These are phyloP conservation scores for Alternaria panax DNA, from an alignment of 2,329 filamentous ascomycete genomes.

Conservation along the genomic window DNA sequence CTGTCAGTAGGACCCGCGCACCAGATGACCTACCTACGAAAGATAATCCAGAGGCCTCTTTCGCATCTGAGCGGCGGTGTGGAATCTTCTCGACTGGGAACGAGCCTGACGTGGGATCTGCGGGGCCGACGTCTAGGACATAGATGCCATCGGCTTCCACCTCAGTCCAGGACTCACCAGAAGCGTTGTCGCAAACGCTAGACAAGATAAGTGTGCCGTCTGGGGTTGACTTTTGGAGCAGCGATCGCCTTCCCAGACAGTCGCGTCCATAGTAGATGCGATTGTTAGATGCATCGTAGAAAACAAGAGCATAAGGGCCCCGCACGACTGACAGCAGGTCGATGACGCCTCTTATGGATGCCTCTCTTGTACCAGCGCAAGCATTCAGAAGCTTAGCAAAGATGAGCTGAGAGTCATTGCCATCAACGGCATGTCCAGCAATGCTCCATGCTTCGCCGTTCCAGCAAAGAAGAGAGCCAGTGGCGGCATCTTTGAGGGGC, in stretches of 20 bases:
- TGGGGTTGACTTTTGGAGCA: slow-evolving; percentile 66
- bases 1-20: slow-evolving; percentile 26
- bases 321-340: slow-evolving; percentile 37
- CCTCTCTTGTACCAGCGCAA: slow-evolving; percentile 2
- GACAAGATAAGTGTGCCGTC: slow-evolving; percentile 51
- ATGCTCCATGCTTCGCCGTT: slow-evolving; percentile 96
- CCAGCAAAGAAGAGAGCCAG: slow-evolving; percentile 83
- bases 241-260: slow-evolving; percentile 82
- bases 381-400: slow-evolving; percentile 64
- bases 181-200: slow-evolving; percentile 48
- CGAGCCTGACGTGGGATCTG: neutral
- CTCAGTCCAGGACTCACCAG: slow-evolving; percentile 70
- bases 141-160: slow-evolving; percentile 87
- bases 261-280: slow-evolving; percentile 85
- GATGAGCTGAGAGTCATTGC: slow-evolving; percentile 80
- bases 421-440: slow-evolving; percentile 62
- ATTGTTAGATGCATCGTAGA: slow-evolving; percentile 69
- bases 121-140: slow-evolving; percentile 62
- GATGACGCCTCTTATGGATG: slow-evolving; percentile 24
- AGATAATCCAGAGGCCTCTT: slow-evolving; percentile 15
- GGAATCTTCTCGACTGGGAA: slow-evolving; percentile 31
- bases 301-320: slow-evolving; percentile 91
- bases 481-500: slow-evolving; percentile 68
- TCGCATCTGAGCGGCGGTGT: slow-evolving; percentile 25
- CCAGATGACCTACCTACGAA: slow-evolving; percentile 45